Base-by-base conservation (phyloP, 2,329 filamentous ascomycete species). In the Microsporum canis region DNA sequence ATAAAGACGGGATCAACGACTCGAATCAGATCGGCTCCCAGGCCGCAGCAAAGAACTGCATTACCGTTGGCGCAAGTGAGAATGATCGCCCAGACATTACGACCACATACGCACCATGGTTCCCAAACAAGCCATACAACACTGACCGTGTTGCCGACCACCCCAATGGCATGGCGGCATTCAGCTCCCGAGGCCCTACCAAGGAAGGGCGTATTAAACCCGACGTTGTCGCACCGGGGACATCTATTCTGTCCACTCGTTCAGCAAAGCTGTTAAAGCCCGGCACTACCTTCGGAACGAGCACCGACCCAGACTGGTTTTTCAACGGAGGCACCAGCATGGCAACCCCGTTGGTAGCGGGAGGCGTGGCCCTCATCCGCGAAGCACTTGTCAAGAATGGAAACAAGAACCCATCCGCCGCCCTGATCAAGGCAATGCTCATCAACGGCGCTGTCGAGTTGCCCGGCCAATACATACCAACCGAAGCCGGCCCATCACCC, bases 361-460 rank as follows among this genome's bases (percentile, higher is more conserved):
- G 67, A 5, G 63, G 67, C 36, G 61, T 56, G n/a, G 67, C 66
- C 5, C 60, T 66, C 8, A 33, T 69, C 8, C 65, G 67, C 33
- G 61, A 69, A 60, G 53, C 61, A 1, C 60, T 68, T 1, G 34
- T 62, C 23, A 63, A 63, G 39, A 64, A 61, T 56, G 63, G 60
- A 8, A 59, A 41, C 4, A 34, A 55, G 5, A 63, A 57, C 17
- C 66, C 67, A n/a, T 67, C 47, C 17, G 66, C 64, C n/a, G 63
- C 67, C 0, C 60, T 69, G 36, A 60, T 69, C 53, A 69, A 69
- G 61, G 67, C 67, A 31, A 62, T 69, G 33, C 65, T 69, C 29
- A 66, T 69, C 53, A 67, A 69, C 58, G 67, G 67, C 34, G 66
- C 67, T 1, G 60, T 66, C 12, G 62, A 66, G 56, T 51, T 65